Conservation (phyloP, 2,329 filamentous ascomycete species). For the Colletotrichum truncatum region DNA sequence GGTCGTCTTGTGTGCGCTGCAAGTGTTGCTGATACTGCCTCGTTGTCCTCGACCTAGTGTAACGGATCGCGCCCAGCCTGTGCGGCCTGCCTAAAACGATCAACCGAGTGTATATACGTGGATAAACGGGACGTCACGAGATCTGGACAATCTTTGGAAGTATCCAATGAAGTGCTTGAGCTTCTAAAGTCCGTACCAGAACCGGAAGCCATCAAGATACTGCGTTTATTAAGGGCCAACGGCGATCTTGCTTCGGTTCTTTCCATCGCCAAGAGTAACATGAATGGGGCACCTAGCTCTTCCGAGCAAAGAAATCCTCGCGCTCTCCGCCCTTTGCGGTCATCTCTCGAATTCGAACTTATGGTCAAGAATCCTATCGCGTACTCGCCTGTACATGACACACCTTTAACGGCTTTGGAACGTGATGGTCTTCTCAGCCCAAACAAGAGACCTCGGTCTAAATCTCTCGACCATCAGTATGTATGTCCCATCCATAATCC, state of each 20-base stretch:
- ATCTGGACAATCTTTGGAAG: neutral
- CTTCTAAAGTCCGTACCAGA: constrained; percentile 35
- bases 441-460: neutral
- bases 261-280: constrained; percentile 30
- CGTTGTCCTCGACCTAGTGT: constrained; percentile 24
- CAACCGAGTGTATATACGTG: constrained; percentile 30
- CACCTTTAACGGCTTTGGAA: neutral
- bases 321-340: neutral
- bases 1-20: neutral
- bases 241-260: constrained; percentile 34
- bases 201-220: constrained; percentile 28
- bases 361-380: constrained; percentile 35
- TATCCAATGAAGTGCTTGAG: constrained; percentile 34
- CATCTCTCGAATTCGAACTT: constrained; percentile 34
- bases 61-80: constrained; percentile 34
- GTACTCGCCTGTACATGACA: constrained; percentile 30
- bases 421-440: neutral
- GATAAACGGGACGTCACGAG: constrained; percentile 20
- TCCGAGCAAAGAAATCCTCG: neutral
- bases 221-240: constrained; percentile 34
- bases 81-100: constrained; percentile 30
- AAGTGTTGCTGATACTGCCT: neutral
- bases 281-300: neutral
- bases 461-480: constrained; percentile 20
- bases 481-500: neutral